A percentile compares a stretch with the other conserved stretches of the same genome.
phyloP scores from a whole-genome alignment of 768 basidiomycete species.

The Mrakia hoshinonis region DNA sequence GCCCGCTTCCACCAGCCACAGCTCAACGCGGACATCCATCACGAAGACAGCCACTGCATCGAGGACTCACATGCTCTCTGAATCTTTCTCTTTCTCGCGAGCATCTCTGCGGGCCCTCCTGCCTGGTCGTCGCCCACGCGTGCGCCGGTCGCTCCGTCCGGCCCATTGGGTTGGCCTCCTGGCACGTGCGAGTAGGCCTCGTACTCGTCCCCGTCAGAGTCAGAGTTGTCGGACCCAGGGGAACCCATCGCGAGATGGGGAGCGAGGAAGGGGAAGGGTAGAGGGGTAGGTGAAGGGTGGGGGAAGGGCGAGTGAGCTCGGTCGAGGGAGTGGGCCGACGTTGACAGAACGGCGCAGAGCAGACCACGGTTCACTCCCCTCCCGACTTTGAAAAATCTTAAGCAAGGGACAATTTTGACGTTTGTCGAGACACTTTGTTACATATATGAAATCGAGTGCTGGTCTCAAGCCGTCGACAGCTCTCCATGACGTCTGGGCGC shows the following conservation, averaged over 20 bases:
- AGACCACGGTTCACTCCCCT: neutral
- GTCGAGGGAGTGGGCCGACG: neutral
- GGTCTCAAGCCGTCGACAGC: neutral
- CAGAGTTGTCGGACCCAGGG: neutral
- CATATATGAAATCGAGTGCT: neutral
- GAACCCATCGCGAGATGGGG: neutral
- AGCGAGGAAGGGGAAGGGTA: neutral
- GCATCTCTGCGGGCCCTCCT: neutral
- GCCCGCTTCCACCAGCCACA: too few relatives aligned
- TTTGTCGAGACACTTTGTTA: neutral
- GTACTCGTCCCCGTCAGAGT: conserved; percentile 16
- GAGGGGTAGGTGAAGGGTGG: neutral
- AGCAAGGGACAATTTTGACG: neutral
- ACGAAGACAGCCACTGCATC: too few relatives aligned
- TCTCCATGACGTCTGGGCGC: too few relatives aligned
- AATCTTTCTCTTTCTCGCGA: conserved; percentile 19
- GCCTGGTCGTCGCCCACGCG: neutral
- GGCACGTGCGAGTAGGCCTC: neutral
- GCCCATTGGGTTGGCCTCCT: neutral
- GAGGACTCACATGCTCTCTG: conserved; percentile 20
- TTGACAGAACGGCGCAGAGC: neutral
- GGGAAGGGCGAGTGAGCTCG: neutral
- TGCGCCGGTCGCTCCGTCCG: neutral
- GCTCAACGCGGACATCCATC: too few relatives aligned
- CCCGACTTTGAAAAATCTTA: neutral